Base-by-base conservation (phyloP, 1,284 basidiomycete genomes). In the Schizophyllum commune region DNA sequence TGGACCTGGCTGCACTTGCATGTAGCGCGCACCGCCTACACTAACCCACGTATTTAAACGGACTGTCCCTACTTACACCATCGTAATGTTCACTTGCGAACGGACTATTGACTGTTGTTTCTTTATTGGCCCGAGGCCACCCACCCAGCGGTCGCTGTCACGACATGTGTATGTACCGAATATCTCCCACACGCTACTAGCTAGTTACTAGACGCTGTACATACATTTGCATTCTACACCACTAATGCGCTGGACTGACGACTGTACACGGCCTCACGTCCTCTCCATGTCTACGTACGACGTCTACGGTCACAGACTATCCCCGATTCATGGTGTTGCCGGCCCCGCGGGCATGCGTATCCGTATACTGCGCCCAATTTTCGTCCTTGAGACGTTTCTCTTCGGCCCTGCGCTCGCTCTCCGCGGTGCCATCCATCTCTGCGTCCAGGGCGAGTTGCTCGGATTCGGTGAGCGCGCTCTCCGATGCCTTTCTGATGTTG, bases 281-380 rank as follows among this genome's bases (percentile, higher is more conserved):
- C 27, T 27, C 27, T 27, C 27, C 27, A 2, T 27, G 27, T 27
- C 27, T 27, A 27, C 27, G 27, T 27, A 27, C 27, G 27, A 27
- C 27, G 27, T 27, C 27, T 27, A 27, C 27, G 27, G 27, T 27
- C 39, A 17, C 39, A 47, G 39, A 17, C 39, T 60, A 96, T 61
- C 95, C 95, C 61, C 93, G 82, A 72, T 97, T 98, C 92, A 96
- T 95, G 1, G 90, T 96, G 72, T 98, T 98, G 3, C 96, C 96
- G 17, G 88, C 88, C 0, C 95, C 96, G 67, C 81, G 85, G 9
- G 86, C 84, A 73, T 96, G 86, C 19, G 78, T 80, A 62, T 96
- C 94, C 6, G 90, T 92, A 68, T 83, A 96, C 63, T 74, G 76
- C 11, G 92, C 92, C 94, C 94, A 96, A 27, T 85, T 85, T 71